Base-by-base conservation (phyloP, 2,329 filamentous ascomycete genomes). In the Alternaria triticimaculans region DNA sequence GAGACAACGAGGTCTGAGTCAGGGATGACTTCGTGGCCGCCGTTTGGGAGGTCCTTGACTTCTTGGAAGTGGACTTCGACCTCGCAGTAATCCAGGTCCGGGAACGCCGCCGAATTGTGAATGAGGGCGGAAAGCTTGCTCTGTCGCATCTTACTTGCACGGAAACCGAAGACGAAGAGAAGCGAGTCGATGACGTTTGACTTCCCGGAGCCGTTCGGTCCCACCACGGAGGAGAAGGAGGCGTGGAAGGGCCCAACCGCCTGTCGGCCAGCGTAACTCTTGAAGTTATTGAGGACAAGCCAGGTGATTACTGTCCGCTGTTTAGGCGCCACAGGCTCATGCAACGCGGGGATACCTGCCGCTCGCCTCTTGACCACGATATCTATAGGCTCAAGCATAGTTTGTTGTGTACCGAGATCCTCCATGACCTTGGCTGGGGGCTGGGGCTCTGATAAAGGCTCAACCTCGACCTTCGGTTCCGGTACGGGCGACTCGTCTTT, bases 181-280 rank as follows among this genome's bases (percentile, higher is more conserved):
- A 99, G 84, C 3, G 96, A 97, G 81, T 99, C 96, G 77, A 99
- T 99, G 66, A 99, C 96, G 74, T 99, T 99, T 21, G 96, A 98
- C 80, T 99, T 99, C 63, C 96, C 96, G 10, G 96, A 99, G 65
- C 96, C 96, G 78, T 99, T 99, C 54, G 96, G 96, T 1, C 96
- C 96, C 10, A 99, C 96, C 3, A 99, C 96, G 0, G 96, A 97
- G 2, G 96, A 97, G 82, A 99, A 99, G 0, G 96, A 99, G 2
- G 93, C 88, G 79, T 99, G 96, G 79, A 99, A 99, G 0, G 96
- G 96, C 0, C 96, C 96, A 63, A 99, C 96, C 81, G 97, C 91
- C 80, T 99, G 96, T 65, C 92, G 87, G 5, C 96, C 96, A 15
- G 96, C 96, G 79, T 99, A 99, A 83, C 95, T 98, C 84, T 99